Base-by-base conservation (phyloP, 2,329 filamentous ascomycete genomes). In the Parastagonospora avenae region DNA sequence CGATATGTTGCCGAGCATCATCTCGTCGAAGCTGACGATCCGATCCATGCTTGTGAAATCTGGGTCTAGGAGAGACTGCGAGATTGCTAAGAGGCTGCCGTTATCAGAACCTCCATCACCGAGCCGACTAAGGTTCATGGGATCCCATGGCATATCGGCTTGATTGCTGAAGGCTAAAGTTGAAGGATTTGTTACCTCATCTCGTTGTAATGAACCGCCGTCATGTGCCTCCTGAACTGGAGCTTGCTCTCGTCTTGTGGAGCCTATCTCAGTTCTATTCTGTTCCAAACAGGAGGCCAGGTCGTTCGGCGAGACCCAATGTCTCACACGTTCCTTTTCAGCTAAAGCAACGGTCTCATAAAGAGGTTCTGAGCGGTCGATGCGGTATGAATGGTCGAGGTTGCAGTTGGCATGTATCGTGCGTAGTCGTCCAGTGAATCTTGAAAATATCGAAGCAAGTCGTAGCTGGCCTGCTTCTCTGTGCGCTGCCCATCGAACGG, bases 21-120 rank as follows among this genome's bases (percentile, higher is more conserved):
- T 37, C 14, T 52, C 43, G 15, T 52, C 49, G 24, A 48, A 48
- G 28, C 33, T 48, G 4, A 52, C n/a, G 9, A 52, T 44, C 6
- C 49, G 44, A 35, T 52, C 43, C 14, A 52, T 19, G 16, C n/a
- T 27, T 4, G 33, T 43, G 32, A 52, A 52, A 35, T 52, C 38
- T 12, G 30, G 39, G 8, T 36, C 49, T 29, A 52, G 42, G 12
- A 52, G 19, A 11, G 38, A 28, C 28, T 48, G 37, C 2, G 49
- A 47, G 5, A 52, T 43, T 9, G 19, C 39, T 4, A 43, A 12
- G 14, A 51, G 11, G 19, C 36, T 29, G 24, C 42, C 43, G 12
- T 51, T 15, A 4, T 33, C 27, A 4, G 40, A 15, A 9, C 14
- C 8, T 33, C 7, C 10, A 8, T 33, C 46, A 10, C 14, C 35